Base-by-base conservation (phyloP, 2,329 filamentous ascomycete genomes). In the Diaporthe destruens region DNA sequence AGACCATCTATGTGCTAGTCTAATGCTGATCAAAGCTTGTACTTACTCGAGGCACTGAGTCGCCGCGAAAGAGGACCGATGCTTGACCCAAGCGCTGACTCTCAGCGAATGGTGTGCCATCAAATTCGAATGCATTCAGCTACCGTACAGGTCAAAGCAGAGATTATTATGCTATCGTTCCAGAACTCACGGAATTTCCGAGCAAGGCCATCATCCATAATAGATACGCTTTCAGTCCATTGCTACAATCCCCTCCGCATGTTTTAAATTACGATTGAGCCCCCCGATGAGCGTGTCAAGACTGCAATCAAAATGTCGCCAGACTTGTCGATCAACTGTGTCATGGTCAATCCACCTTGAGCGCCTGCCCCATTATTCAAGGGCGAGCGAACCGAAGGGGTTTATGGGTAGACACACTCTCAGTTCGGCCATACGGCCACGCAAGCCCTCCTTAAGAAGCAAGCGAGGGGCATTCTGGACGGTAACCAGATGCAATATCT, bases 21-120 rank as follows among this genome's bases (percentile, higher is more conserved):
- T 29, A 44, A 44, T 61, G 34, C 36, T 44, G 44, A 61, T 61
- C 18, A 61, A 61, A 61, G 56, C 56, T 61, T 44, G 44, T 39
- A 12, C 11, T 44, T 42, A 18, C 20, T 39, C 25, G 20, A 61
- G 36, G n/a, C 56, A 29, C 36, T 12, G 7, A n/a, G 20, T 6
- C 25, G 14, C 9, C n/a, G 5, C 9, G 36, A 25, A 23, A 23
- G 14, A 12, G 29, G 9, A 20, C 25, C 25, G 36, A 6, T 14
- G 49, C 29, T 36, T 56, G 32, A 23, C 6, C 4, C n/a, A 39
- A 14, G 36, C 36, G 36, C 14, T 59, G 14, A 44, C 18, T 61
- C 23, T 61, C 36, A 20, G 14, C 9, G 4, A 20, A 25, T 20
- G 29, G 1, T n/a, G n/a, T 44, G 1, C 14, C n/a, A 59, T 16